Conservation (phyloP, 2,329 filamentous ascomycete species). For the Coniochaeta ligniaria region DNA sequence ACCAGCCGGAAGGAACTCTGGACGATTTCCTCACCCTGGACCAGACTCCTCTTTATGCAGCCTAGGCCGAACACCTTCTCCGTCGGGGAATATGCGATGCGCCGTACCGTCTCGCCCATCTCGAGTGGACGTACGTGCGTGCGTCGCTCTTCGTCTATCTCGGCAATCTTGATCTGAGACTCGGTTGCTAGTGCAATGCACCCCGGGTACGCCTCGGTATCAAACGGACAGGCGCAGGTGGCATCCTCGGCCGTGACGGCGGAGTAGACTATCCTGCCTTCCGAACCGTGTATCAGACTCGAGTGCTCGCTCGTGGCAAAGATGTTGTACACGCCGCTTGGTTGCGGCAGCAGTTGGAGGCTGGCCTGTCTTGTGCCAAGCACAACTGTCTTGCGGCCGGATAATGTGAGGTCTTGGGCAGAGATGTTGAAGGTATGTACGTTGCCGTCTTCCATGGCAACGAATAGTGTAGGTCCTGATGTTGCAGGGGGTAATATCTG, state of each 20-base stretch:
- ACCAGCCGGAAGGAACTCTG: conserved; percentile 80
- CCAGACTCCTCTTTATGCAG: conserved; percentile 69
- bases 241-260: conserved; percentile 87
- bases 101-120: conserved; percentile 74
- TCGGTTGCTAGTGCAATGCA: conserved; percentile 77
- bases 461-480: conserved; percentile 67
- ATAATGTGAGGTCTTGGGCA: conserved; percentile 51
- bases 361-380: conserved; percentile 80
- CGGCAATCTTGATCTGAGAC: conserved; percentile 67
- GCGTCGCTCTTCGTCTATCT: conserved; percentile 75
- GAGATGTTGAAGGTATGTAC: conserved; percentile 78
- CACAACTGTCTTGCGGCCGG: conserved; percentile 70
- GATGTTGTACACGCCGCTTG: conserved; percentile 64
- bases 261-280: conserved; percentile 84
- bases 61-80: conserved; percentile 82
- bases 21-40: conserved; percentile 65
- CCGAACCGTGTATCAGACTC: conserved; percentile 83
- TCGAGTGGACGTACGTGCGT: conserved; percentile 80
- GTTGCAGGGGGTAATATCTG: conserved; percentile 60
- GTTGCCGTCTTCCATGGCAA: conserved; percentile 88
- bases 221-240: conserved; percentile 73
- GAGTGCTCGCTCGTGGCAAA: conserved; percentile 94
- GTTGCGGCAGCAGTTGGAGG: conserved; percentile 69
- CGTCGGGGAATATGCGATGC: conserved; percentile 75
- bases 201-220: conserved; percentile 71